Evolutionary conservation across 345 rosid genomes (phyloP).

Genomic region (Eucalyptus sideroxylon): DNA sequence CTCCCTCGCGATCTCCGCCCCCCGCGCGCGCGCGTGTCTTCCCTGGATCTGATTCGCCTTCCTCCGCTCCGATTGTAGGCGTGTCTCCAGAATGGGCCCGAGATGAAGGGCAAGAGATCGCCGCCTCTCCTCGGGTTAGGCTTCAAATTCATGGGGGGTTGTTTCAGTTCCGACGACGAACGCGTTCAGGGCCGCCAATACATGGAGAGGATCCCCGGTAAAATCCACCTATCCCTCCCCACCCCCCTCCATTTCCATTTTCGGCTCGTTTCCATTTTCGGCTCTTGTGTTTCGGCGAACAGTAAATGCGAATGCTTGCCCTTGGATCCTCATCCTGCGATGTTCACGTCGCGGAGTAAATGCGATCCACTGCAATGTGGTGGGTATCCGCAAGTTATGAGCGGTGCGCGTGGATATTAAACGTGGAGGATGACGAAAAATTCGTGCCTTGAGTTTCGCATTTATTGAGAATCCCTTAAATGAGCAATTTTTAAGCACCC

Average conservation of each 20-base stretch:
- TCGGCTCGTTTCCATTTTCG: not conserved
- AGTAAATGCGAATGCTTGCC: not conserved
- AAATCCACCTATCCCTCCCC: not conserved
- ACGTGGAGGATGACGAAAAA: not conserved
- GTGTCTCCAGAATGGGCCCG: not conserved
- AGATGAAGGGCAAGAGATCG: not conserved
- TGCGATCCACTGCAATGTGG: not conserved
- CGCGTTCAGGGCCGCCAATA: not conserved
- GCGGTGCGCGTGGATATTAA: not conserved
- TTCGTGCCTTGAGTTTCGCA: not conserved
- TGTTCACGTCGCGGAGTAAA: not conserved
- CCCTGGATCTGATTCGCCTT: not conserved
- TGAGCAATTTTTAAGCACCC: not conserved
- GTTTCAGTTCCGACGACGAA: slow-evolving; percentile 23
- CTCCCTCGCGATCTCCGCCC: not conserved
- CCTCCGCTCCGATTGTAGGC: not conserved
- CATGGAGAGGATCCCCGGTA: not conserved
- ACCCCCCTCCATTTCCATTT: not conserved
- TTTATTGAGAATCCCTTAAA: not conserved
- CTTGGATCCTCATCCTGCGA: not conserved
- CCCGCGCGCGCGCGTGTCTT: not conserved
- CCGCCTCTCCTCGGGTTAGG: not conserved
- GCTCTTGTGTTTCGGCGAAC: not conserved
- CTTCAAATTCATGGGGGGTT: slow-evolving; percentile 32
- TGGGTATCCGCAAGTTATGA: not conserved